These are phyloP conservation scores for Huntiella omanensis DNA, from an alignment of 2,329 filamentous ascomycete genomes.

Conservation along the genomic window DNA sequence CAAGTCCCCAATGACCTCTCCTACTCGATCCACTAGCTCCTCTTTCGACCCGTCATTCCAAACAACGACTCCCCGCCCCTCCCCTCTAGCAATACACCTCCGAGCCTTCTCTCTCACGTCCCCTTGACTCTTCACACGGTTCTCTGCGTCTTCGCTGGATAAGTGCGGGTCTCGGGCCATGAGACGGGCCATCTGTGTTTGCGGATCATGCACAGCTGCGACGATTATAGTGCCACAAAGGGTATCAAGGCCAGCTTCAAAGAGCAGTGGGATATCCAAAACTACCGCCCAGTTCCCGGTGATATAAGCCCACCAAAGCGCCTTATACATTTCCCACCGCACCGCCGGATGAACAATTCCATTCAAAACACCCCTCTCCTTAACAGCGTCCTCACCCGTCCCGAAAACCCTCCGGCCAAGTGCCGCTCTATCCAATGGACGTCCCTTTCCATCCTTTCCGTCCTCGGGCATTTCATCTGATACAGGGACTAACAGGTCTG, in stretches of 20 bases:
- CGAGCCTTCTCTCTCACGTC: conserved; percentile 71
- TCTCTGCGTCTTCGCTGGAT: conserved; percentile 67
- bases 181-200: conserved; percentile 65
- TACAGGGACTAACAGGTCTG: conserved; percentile 57
- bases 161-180: conserved; percentile 59
- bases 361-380: conserved; percentile 63
- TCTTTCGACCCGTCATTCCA: conserved; percentile 73
- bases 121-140: conserved; percentile 69
- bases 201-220: conserved; percentile 64
- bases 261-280: conserved; percentile 78
- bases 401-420: conserved; percentile 80
- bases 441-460: conserved; percentile 41
- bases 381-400: conserved; percentile 45
- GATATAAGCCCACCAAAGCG: conserved; percentile 54
- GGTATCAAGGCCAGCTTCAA: conserved; percentile 71
- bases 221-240: conserved; percentile 76
- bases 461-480: conserved; percentile 31
- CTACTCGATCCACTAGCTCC: conserved; percentile 49
- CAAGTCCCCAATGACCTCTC: conserved; percentile 44
- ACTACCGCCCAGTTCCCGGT: conserved; percentile 73
- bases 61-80: conserved; percentile 55
- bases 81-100: conserved; percentile 46
- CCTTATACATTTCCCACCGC: conserved; percentile 58
- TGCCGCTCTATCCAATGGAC: conserved; percentile 68
- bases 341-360: conserved; percentile 87